Percentiles rank a stretch among this genome's conserved stretches.
Evolutionary conservation across 345 rosid genomes (phyloP).

Genomic region (Erucastrum elatum): DNA sequence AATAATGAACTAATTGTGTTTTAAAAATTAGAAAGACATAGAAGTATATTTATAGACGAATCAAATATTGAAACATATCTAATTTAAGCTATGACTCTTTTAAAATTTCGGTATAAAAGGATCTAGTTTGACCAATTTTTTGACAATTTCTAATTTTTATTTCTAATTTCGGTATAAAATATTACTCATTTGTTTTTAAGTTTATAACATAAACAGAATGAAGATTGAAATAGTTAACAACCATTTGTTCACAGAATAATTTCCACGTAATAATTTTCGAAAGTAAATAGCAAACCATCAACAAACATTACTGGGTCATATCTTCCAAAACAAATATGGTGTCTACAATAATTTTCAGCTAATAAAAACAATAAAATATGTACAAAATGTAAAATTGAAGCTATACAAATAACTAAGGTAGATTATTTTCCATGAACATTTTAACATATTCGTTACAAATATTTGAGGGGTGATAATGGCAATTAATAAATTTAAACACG

Average conservation of each 20-base stretch:
- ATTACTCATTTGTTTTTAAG: background rate
- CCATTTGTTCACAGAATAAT: background rate
- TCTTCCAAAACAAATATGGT: background rate
- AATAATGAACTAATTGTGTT: background rate
- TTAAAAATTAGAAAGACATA: background rate
- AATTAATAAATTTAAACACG: background rate
- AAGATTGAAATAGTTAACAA: background rate
- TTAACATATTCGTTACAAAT: background rate
- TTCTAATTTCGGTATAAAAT: too few relatives aligned
- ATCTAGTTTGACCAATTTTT: background rate
- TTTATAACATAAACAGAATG: background rate
- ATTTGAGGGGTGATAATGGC: background rate
- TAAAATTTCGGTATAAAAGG: too few relatives aligned
- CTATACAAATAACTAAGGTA: too few relatives aligned
- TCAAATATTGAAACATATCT: background rate
- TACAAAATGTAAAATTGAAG: too few relatives aligned
- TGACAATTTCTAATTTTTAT: background rate
- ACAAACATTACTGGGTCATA: background rate
- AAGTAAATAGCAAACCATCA: background rate
- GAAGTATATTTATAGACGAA: background rate
- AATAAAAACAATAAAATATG: too few relatives aligned
- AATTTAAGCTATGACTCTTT: background rate
- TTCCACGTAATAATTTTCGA: background rate
- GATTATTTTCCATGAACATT: background rate
- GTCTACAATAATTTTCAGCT: background rate